Conservation (phyloP, 1,284 basidiomycete species). For the Cryptococcus sp. region DNA sequence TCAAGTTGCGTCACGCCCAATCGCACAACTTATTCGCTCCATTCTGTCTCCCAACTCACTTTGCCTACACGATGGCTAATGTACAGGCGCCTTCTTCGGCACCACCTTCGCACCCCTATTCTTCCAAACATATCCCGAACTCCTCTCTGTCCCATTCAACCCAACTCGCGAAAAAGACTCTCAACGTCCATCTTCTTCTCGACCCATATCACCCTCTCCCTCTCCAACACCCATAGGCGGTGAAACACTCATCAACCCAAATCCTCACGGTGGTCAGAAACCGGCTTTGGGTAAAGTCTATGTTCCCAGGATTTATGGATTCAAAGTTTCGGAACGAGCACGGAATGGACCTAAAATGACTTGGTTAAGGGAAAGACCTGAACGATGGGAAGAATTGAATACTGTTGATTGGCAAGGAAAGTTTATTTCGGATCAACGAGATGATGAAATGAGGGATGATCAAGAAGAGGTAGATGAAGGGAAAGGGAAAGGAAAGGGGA, state of each 20-base stretch:
- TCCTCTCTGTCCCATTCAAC: constrained; percentile 83
- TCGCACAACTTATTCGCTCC: too few relatives aligned
- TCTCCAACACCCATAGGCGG: constrained; percentile 20
- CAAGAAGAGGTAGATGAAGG: constrained; percentile 18
- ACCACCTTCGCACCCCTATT: constrained; percentile 97
- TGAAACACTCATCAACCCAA: constrained; percentile 56
- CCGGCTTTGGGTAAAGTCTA: constrained; percentile 81
- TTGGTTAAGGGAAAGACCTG: constrained; percentile 85
- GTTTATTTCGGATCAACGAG: constrained; percentile 45
- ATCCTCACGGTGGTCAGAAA: constrained; percentile 72
- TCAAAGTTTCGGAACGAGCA: constrained; percentile 55
- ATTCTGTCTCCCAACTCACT: too few relatives aligned
- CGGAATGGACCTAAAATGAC: constrained; percentile 94
- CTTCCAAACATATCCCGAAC: constrained; percentile 93
- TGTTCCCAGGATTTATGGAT: constrained; percentile 85
- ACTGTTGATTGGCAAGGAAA: constrained; percentile 78
- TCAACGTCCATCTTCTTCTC: constrained; percentile 4
- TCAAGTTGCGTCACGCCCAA: too few relatives aligned
- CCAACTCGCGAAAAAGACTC: constrained; percentile 45
- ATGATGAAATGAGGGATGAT: constrained; percentile 34
- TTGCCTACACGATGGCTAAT: too few relatives aligned
- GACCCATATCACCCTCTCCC: constrained; percentile 10
- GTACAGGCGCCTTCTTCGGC: constrained; percentile 91
- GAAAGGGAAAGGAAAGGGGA: background rate
- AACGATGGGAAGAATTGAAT: constrained; percentile 72